Percentiles rank a stretch among this genome's conserved stretches.
Evolutionary conservation across 805 yeast genomes (phyloP).

Genomic region (Wickerhamiella hasegawae): DNA sequence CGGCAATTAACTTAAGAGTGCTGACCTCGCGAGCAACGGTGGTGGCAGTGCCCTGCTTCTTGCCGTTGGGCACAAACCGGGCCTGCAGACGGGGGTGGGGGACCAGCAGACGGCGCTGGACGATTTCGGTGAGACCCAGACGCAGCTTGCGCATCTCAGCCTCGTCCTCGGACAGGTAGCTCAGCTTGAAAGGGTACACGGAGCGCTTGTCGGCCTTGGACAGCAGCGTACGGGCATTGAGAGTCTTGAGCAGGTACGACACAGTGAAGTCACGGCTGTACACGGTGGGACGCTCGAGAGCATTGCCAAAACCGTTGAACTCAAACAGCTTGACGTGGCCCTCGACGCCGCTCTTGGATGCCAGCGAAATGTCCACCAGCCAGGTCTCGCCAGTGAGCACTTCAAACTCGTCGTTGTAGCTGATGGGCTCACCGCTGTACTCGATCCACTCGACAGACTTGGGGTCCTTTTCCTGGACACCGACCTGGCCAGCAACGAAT

Average conservation of each 20-base stretch:
- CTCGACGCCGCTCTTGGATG: slow-evolving; percentile 34
- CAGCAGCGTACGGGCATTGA: slow-evolving; percentile 55
- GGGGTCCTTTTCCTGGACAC: slow-evolving; percentile 81
- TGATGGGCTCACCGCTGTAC: slow-evolving; percentile 10
- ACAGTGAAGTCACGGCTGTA: slow-evolving; percentile 80
- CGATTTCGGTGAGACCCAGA: slow-evolving; percentile 65
- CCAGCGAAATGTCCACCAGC: slow-evolving; percentile 66
- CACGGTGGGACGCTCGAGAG: slow-evolving; percentile 30
- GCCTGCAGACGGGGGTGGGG: slow-evolving; percentile 59
- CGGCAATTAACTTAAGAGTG: slow-evolving; percentile 48
- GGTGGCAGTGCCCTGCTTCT: slow-evolving; percentile 34
- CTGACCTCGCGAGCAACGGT: slow-evolving; percentile 62
- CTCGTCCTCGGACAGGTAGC: slow-evolving; percentile 43
- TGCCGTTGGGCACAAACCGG: slow-evolving; percentile 53
- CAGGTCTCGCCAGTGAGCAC: slow-evolving; percentile 77
- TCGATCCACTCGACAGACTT: slow-evolving; percentile 53
- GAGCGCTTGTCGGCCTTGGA: slow-evolving; percentile 58
- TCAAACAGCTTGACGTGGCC: slow-evolving; percentile 18
- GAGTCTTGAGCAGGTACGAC: slow-evolving; percentile 57
- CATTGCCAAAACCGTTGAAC: slow-evolving; percentile 18
- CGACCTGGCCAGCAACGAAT: slow-evolving; percentile 91
- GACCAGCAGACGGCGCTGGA: slow-evolving; percentile 63
- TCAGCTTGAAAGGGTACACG: slow-evolving; percentile 82
- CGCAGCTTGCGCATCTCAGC: slow-evolving; percentile 45
- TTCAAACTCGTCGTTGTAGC: slow-evolving; percentile 42